Evolutionary conservation across 129 eudicot species (phyloP).

Genomic region (Cynara cardunculus): DNA sequence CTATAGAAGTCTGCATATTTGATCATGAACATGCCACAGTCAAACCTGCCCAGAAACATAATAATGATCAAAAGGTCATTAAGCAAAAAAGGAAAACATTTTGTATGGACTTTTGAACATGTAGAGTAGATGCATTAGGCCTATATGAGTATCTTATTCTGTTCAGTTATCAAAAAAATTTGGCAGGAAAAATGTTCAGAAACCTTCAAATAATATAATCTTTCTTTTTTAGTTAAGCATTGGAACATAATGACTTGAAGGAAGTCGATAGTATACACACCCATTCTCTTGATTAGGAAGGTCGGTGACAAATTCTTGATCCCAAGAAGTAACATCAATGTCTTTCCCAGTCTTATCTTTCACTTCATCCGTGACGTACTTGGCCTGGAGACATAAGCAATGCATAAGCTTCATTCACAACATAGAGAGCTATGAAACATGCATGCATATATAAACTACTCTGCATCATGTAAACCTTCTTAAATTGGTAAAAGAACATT

Average conservation of each 20-base stretch:
- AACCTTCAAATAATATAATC: not conserved
- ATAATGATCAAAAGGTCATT: not conserved
- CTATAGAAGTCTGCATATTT: constrained; percentile 92
- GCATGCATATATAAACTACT: not conserved
- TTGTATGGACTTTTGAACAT: not conserved
- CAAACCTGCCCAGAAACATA: constrained; percentile 52
- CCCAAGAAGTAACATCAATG: constrained; percentile 69
- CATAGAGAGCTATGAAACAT: not conserved
- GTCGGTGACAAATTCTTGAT: constrained; percentile 63
- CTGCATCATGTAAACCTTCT: not conserved
- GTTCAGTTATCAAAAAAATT: not conserved
- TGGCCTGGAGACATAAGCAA: constrained; percentile 43
- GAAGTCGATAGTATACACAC: constrained; percentile 29
- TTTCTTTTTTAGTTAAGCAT: not conserved
- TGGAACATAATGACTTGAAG: not conserved
- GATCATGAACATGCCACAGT: constrained; percentile 96
- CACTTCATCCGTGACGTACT: constrained; percentile 69
- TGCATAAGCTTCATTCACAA: not conserved
- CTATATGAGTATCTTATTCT: not conserved
- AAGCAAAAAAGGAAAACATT: not conserved
- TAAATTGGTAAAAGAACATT: not conserved
- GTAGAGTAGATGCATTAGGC: not conserved
- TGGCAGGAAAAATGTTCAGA: not conserved
- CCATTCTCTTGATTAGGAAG: constrained; percentile 87
- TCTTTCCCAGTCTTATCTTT: constrained; percentile 74